Base-by-base conservation (phyloP, 2,329 filamentous ascomycete genomes). In the Epichloe scottii region DNA sequence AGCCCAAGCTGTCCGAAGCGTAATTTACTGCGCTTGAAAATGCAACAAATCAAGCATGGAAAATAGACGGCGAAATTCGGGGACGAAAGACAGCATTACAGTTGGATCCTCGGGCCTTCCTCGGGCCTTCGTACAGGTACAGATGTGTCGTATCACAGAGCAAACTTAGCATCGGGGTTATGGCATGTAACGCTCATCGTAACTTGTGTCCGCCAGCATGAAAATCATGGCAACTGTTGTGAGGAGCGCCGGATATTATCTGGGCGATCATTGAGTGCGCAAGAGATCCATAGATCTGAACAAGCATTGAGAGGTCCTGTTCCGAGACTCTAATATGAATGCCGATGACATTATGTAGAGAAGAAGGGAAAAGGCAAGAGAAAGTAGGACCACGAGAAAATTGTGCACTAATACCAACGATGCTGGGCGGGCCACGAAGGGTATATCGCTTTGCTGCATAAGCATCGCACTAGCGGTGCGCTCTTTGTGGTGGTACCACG, bases 281-380 rank as follows among this genome's bases (percentile, higher is more conserved):
- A 75, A 74, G 85, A 90, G 87, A 78, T 75, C 84, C 79, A 72
- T 76, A 82, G 79, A 84, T 80, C 88, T 94, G 87, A 88, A 87
- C 82, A 89, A 89, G 86, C 80, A 97, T 79, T 88, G 87, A 90
- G 61, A 66, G 66, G 69, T 81, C 86, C 82, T 87, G 82, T 82
- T 86, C 86, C 90, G 91, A 94, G 93, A 98, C 93, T 98, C 93
- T 97, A 97, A 91, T 87, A 87, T 87, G 81, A 84, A 86, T 84
- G 89, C 84, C 82, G 66, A 76, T 80, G 81, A 88, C 83, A 88
- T 87, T 91, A 75, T 71, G 69, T 67, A 71, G 75, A 71, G 71
- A 68, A 67, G 67, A 63, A 67, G 15, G 37, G 5, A 34, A 63
- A 63, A 64, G 54, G 53, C 55, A 59, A 56, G 53, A 53, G 38